phyloP scores from a whole-genome alignment of 2,329 filamentous ascomycete species.

The Parafenestella ontariensis region DNA sequence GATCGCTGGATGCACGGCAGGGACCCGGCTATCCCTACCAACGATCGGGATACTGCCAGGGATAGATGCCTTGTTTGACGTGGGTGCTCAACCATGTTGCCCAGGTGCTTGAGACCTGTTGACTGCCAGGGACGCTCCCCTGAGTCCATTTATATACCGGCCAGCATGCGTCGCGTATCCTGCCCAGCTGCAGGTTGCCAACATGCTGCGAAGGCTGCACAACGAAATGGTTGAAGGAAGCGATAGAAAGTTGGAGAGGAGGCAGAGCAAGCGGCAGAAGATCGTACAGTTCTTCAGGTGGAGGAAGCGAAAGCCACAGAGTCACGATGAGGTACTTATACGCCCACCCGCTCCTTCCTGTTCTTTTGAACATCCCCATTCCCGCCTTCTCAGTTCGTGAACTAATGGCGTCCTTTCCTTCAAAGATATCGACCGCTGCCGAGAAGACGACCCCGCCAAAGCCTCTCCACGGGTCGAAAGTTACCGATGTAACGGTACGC shows the following conservation, averaged over 20 bases:
- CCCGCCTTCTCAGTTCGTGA: conserved; percentile 6
- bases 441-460: conserved; percentile 12
- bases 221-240: conserved; percentile 26
- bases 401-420: conserved; percentile 25
- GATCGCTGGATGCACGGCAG: conserved; percentile 37
- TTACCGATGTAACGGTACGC: conserved; percentile 8
- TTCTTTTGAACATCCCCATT: background rate
- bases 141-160: conserved; percentile 22
- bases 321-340: conserved; percentile 27
- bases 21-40: conserved; percentile 25
- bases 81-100: conserved; percentile 24
- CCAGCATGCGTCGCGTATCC: conserved; percentile 29
- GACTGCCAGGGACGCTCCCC: conserved; percentile 26
- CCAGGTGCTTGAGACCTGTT: conserved; percentile 32
- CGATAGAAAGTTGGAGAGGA: conserved; percentile 29
- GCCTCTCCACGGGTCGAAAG: conserved; percentile 26
- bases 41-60: conserved; percentile 27
- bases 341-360: conserved; percentile 11
- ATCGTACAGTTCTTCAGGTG: conserved; percentile 41
- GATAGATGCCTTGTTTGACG: conserved; percentile 41
- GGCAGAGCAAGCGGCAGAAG: conserved; percentile 40
- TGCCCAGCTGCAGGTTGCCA: conserved; percentile 19
- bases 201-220: conserved; percentile 41
- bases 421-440: conserved; percentile 22
- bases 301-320: conserved; percentile 32